A percentile compares a stretch with the other conserved stretches of the same genome.
phyloP scores from a whole-genome alignment of 176 grass and related monocot genomes.

The Alloteropsis semialata region DNA sequence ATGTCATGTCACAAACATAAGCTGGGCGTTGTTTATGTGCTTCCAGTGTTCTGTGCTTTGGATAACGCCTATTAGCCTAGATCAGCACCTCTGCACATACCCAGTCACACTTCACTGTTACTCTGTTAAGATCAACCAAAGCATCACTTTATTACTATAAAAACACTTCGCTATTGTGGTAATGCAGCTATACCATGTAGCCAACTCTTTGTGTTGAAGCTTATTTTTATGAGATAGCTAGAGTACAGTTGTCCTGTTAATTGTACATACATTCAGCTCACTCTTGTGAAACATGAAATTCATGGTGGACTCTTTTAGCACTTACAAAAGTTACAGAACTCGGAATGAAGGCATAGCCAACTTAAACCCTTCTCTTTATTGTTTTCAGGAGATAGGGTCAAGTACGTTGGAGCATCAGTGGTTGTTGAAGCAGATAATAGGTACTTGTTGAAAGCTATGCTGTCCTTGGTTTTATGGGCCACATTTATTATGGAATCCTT shows the following conservation, averaged over 20 bases:
- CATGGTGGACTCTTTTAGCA: neutral
- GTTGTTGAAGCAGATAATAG: slow-evolving; percentile 61
- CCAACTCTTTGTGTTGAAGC: neutral
- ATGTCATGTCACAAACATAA: neutral
- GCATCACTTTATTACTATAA: slow-evolving; percentile 3
- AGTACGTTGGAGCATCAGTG: slow-evolving; percentile 67
- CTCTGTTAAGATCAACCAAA: slow-evolving; percentile 16
- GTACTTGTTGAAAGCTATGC: slow-evolving; percentile 32
- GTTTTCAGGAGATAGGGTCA: slow-evolving; percentile 83
- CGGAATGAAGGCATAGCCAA: neutral
- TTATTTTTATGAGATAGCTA: slow-evolving; percentile 12
- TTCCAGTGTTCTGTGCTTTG: neutral
- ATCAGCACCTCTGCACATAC: neutral
- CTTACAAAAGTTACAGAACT: neutral
- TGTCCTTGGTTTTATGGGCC: slow-evolving; percentile 5
- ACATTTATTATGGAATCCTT: slow-evolving; percentile 5
- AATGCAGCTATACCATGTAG: neutral
- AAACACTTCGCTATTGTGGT: neutral
- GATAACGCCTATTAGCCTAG: slow-evolving; percentile 1
- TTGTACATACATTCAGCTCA: slow-evolving; percentile 14
- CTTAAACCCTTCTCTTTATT: slow-evolving; percentile 29
- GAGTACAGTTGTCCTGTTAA: slow-evolving; percentile 11
- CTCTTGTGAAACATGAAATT: slow-evolving; percentile 30
- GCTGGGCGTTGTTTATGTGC: neutral
- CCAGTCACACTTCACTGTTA: neutral